Percentiles rank a stretch among this genome's conserved stretches.
These are phyloP conservation scores for Harringtonia aguacate DNA, from an alignment of 2,329 filamentous ascomycete genomes.

Conservation along the genomic window DNA sequence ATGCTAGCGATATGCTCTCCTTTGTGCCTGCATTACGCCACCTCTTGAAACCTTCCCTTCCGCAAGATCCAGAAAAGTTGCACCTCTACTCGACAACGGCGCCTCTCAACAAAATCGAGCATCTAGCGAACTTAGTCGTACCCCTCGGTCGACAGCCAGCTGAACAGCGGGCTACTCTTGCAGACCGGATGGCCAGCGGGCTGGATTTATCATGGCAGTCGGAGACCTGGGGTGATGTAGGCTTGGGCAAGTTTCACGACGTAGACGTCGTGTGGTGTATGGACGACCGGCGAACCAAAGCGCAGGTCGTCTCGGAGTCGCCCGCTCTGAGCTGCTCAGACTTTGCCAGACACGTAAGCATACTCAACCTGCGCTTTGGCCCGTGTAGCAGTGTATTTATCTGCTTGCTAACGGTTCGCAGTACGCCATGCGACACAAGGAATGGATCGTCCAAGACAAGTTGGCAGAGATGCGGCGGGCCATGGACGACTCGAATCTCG, in stretches of 20 bases:
- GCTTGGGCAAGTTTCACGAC: slow-evolving; percentile 73
- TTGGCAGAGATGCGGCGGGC: slow-evolving; percentile 78
- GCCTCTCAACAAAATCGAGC: slow-evolving; percentile 70
- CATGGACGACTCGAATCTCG: slow-evolving; percentile 93
- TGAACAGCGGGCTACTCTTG: slow-evolving; percentile 1
- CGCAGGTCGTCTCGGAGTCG: slow-evolving; percentile 48
- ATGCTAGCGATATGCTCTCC: slow-evolving; percentile 77
- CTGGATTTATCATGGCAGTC: slow-evolving; percentile 66
- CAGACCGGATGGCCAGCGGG: slow-evolving; percentile 51
- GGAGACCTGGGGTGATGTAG: slow-evolving; percentile 71
- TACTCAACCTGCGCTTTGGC: not conserved
- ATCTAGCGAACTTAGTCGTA: slow-evolving; percentile 58
- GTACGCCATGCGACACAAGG: slow-evolving; percentile 93
- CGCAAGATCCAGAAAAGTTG: slow-evolving; percentile 56
- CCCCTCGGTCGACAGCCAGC: not conserved
- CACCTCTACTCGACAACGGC: slow-evolving; percentile 58
- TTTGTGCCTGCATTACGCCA: slow-evolving; percentile 64
- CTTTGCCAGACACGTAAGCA: slow-evolving; percentile 78
- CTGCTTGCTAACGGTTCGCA: slow-evolving; percentile 20
- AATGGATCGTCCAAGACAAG: slow-evolving; percentile 93
- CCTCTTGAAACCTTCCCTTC: slow-evolving; percentile 52
- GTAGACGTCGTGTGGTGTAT: slow-evolving; percentile 71
- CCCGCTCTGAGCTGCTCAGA: slow-evolving; percentile 60
- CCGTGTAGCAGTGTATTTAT: not conserved
- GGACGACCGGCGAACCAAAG: slow-evolving; percentile 56